Percentiles rank a stretch among this genome's conserved stretches.
Evolutionary conservation across 805 yeast species (phyloP).

Genomic region (Candida corydali): DNA sequence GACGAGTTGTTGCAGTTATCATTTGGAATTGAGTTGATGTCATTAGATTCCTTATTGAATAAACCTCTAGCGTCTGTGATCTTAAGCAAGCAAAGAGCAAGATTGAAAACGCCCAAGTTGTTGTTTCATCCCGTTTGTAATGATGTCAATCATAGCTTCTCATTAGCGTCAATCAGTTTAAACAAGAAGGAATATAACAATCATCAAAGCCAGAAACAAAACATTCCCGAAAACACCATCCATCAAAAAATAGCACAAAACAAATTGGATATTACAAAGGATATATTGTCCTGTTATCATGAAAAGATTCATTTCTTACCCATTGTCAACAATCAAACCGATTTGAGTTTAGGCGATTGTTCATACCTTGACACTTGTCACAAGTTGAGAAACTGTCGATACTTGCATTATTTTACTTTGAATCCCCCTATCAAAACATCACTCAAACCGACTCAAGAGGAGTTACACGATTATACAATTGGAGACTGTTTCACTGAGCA

Average conservation of each 20-base stretch:
- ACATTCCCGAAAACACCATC: conserved; percentile 7
- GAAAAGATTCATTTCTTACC: conserved; percentile 28
- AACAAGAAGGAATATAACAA: conserved; percentile 15
- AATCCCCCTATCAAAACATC: conserved; percentile 25
- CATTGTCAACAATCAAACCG: conserved; percentile 50
- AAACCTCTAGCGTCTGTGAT: conserved; percentile 35
- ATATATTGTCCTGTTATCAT: conserved; percentile 19
- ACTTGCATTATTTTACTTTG: conserved; percentile 67
- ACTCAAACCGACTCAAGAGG: conserved; percentile 8
- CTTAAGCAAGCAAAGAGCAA: conserved; percentile 38
- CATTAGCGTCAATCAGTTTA: conserved; percentile 21
- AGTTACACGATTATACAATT: conserved; percentile 40
- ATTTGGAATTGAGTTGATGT: conserved; percentile 1
- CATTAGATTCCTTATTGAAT: conserved; percentile 8
- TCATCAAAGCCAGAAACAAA: conserved; percentile 7
- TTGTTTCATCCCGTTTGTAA: conserved; percentile 53
- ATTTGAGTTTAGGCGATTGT: conserved; percentile 75
- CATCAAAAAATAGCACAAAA: conserved; percentile 14
- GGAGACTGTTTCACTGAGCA: conserved; percentile 43
- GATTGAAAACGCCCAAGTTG: conserved; percentile 30
- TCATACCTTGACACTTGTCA: conserved; percentile 93
- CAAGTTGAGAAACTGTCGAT: conserved; percentile 74
- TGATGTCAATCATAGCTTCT: conserved; percentile 30
- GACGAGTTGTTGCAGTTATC: not conserved
- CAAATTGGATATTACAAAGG: conserved; percentile 14